These are phyloP conservation scores for Claviceps cyperi DNA, from an alignment of 2,329 filamentous ascomycete species.

Conservation along the genomic window DNA sequence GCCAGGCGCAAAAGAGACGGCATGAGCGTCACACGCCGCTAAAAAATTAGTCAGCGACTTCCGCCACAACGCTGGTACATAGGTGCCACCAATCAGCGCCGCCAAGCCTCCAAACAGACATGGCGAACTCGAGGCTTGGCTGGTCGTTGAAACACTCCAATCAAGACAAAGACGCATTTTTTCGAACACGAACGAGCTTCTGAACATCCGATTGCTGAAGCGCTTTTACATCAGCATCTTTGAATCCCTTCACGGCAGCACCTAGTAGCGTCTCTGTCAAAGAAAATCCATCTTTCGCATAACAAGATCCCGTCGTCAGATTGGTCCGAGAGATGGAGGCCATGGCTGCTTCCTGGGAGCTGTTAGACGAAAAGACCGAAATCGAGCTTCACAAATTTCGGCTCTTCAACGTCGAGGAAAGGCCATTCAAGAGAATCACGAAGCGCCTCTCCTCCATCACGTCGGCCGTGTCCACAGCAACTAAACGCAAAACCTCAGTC, in stretches of 20 bases:
- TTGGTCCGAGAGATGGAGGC: constrained; percentile 17
- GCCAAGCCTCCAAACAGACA: background rate
- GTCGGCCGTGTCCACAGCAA: constrained; percentile 35
- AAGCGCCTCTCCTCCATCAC: constrained; percentile 61
- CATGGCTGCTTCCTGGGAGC: constrained; percentile 34
- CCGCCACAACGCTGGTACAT: background rate
- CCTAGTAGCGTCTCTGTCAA: background rate
- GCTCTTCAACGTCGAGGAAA: constrained; percentile 80
- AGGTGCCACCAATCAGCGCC: background rate
- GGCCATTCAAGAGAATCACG: constrained; percentile 78
- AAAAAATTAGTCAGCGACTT: background rate
- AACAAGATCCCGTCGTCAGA: background rate
- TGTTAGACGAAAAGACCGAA: constrained; percentile 63
- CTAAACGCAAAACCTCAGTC: constrained; percentile 9
- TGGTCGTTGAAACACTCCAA: no score
- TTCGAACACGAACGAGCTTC: background rate
- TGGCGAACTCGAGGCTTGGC: no score
- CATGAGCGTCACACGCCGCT: background rate
- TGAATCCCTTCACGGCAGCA: no score
- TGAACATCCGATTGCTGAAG: no score
- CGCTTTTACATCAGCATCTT: no score
- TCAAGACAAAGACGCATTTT: background rate
- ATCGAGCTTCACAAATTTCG: constrained; percentile 77
- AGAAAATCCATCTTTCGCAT: background rate
- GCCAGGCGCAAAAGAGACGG: background rate